A percentile compares a stretch with the other conserved stretches of the same genome.
phyloP scores from a whole-genome alignment of 768 basidiomycete genomes.

The Epithele typhae region DNA sequence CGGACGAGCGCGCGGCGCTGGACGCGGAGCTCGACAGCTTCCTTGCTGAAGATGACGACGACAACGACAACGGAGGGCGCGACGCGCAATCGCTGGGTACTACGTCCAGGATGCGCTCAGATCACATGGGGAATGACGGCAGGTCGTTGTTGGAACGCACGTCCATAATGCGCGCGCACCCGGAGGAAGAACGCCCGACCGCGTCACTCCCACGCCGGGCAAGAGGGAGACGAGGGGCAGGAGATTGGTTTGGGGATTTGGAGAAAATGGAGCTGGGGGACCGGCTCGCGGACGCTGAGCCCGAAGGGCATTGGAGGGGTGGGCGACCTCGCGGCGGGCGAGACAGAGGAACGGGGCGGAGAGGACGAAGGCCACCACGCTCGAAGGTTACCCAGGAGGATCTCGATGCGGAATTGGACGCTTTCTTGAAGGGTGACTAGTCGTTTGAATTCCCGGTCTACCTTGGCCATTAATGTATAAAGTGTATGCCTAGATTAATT shows the following conservation, averaged over 20 bases:
- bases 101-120: conserved; percentile 67
- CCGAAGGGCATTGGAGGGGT: conserved; percentile 19
- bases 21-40: conserved; percentile 72
- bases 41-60: conserved; percentile 42
- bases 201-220: conserved; percentile 39
- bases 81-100: too few species aligned
- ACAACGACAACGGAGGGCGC: conserved; percentile 29
- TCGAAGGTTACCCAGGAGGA: conserved; percentile 66
- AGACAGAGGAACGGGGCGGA: too few species aligned
- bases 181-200: conserved; percentile 37
- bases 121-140: conserved; percentile 50
- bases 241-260: conserved; percentile 15
- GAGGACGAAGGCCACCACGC: conserved; percentile 29
- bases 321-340: conserved; percentile 26
- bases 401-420: conserved; percentile 79
- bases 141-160: conserved; percentile 56
- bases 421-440: conserved; percentile 59
- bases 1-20: conserved; percentile 37
- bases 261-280: not conserved
- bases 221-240: conserved; percentile 10
- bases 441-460: too few species aligned
- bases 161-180: conserved; percentile 39
- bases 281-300: conserved; percentile 4
- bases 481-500: not conserved
- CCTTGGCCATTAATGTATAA: too few species aligned